Conservation (phyloP, 495 filamentous ascomycete genomes). For the Friedmanniomyces simplex region DNA sequence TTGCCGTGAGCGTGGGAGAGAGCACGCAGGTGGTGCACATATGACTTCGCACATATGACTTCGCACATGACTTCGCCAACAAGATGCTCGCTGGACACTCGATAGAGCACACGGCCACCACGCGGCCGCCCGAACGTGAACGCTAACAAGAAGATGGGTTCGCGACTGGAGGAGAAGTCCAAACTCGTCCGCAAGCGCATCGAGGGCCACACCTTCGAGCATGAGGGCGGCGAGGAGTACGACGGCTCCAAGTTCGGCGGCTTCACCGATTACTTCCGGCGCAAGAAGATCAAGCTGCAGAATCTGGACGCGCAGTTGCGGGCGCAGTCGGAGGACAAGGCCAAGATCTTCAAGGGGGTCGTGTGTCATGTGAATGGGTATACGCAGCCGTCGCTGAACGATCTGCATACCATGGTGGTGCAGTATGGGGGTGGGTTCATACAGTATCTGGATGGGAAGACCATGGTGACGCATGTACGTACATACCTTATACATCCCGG, state of each 20-base stretch:
- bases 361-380: slow-evolving; percentile 85
- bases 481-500: neutral
- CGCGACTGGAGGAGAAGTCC: slow-evolving; percentile 64
- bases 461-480: slow-evolving; percentile 62
- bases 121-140: too few relatives aligned
- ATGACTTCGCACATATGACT: too few relatives aligned
- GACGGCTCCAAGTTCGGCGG: slow-evolving; percentile 76
- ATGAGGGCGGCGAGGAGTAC: slow-evolving; percentile 87
- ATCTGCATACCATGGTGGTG: slow-evolving; percentile 77
- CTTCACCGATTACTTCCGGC: slow-evolving; percentile 78
- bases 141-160: slow-evolving; percentile 70
- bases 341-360: slow-evolving; percentile 77
- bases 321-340: slow-evolving; percentile 52
- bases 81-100: too few relatives aligned
- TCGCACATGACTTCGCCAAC: too few relatives aligned
- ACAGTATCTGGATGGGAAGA: slow-evolving; percentile 92
- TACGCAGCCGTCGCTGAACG: slow-evolving; percentile 79
- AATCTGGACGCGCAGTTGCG: slow-evolving; percentile 80
- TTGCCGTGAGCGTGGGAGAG: too few relatives aligned
- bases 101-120: too few relatives aligned
- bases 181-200: slow-evolving; percentile 73
- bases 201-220: slow-evolving; percentile 53
- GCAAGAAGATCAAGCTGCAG: slow-evolving; percentile 92
- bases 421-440: slow-evolving; percentile 85
- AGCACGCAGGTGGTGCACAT: too few relatives aligned